Conservation (phyloP, 495 filamentous ascomycete genomes). For the Letharia lupina region DNA sequence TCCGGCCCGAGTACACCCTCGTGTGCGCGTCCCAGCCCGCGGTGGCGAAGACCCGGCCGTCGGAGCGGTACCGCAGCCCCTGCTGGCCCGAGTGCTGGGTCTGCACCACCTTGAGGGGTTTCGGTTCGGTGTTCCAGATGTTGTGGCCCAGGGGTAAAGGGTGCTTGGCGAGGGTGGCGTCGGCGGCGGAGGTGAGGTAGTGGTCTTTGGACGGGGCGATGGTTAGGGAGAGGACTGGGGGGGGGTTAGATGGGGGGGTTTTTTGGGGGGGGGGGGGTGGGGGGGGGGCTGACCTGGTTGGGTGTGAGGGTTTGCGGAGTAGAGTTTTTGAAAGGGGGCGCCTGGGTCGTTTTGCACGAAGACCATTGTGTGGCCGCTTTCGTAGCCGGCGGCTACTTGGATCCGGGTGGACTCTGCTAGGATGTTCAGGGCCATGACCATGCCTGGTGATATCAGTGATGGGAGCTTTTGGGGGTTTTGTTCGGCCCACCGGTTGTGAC, state of each 20-base stretch:
- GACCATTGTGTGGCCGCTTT: slow-evolving; percentile 68
- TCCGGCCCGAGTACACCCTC: slow-evolving; percentile 71
- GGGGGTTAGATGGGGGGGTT: slow-evolving; percentile 55
- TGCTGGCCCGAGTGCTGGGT: slow-evolving; percentile 92
- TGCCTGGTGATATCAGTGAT: slow-evolving; percentile 39
- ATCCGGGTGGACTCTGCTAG: slow-evolving; percentile 29
- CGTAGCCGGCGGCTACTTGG: slow-evolving; percentile 68
- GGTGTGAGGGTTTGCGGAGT: slow-evolving; percentile 58
- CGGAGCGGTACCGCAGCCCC: slow-evolving; percentile 62
- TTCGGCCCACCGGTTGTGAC: slow-evolving; percentile 46
- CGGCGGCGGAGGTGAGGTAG: slow-evolving; percentile 79
- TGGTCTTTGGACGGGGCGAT: slow-evolving; percentile 47
- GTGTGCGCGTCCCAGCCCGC: slow-evolving; percentile 85
- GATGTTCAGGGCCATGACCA: slow-evolving; percentile 80
- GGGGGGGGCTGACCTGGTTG: slow-evolving; percentile 48
- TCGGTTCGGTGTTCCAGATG: slow-evolving; percentile 27
- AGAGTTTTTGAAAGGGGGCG: slow-evolving; percentile 52
- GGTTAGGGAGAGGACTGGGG: slow-evolving; percentile 62
- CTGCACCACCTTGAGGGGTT: slow-evolving; percentile 51
- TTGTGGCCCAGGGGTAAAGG: slow-evolving; percentile 38
- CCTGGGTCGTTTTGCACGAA: slow-evolving; percentile 33
- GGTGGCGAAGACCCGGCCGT: slow-evolving; percentile 78
- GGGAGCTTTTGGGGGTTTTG: neutral
- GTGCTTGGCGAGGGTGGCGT: slow-evolving; percentile 58
- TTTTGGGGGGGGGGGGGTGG: slow-evolving; percentile 58